Base-by-base conservation (phyloP, 148 eudicot genomes). In the Camellia granthamiana region DNA sequence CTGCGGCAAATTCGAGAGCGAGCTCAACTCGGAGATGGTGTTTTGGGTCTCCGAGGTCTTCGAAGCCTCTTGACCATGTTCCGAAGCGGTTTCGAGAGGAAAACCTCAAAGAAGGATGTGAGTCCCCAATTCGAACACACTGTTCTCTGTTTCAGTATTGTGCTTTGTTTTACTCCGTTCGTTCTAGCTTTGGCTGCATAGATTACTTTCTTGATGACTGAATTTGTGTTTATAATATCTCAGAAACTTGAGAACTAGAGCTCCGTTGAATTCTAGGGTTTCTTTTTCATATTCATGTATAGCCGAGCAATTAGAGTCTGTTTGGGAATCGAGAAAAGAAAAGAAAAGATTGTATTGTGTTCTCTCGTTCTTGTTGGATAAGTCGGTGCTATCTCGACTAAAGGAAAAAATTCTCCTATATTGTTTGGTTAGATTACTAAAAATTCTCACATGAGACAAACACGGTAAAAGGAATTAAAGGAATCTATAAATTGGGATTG, bases 81-180 rank as follows among this genome's bases (percentile, higher is more conserved):
- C 97, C 98, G 5, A 89, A 91, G 85, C 91, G 89, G 79, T 94
- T 94, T 73, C 79, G 95, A 63, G 81, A 88, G 82, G 95, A 89
- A 19, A 91, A 92, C 49, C 87, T 93, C 68, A 87, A 88, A 62
- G 92, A 91, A 68, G 97, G 97, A 71, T 81, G 98, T 93, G 60
- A 87, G 93, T 89, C 51, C 58, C 44, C 3, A 2, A 61, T 30
- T 14, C 66, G 4, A 43, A 2, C 3, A 47, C 38, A 42, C 14
- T 30, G 4, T 2, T 42, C 3, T 47, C 63, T 3, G 46, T 23
- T 52, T 16, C 42, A 21, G 21, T 54, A 30, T 55, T 74, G 11
- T 73, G 44, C 63, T 14, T 30, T 74, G 19, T 10, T 66, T 41
- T 19, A 23, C 41, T 14, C 46, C 41, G 43, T 41, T 19, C 15